Conservation (phyloP, 371 early-diverging fungal species). For the Umbelopsis sp. region DNA sequence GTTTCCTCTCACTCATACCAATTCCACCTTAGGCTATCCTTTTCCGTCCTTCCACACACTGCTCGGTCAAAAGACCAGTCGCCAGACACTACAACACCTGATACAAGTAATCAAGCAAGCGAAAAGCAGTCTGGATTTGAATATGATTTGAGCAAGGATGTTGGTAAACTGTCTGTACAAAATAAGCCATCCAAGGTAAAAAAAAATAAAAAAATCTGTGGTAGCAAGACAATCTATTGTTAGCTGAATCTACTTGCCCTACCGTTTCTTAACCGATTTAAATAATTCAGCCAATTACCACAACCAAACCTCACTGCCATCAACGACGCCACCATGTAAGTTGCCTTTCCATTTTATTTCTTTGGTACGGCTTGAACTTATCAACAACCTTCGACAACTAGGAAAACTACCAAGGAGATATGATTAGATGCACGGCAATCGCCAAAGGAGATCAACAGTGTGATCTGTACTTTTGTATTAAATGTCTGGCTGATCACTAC, state of each 20-base stretch:
- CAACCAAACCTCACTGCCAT: slow-evolving; percentile 5
- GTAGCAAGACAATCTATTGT: too few relatives aligned
- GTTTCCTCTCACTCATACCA: not conserved
- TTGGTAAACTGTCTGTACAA: not conserved
- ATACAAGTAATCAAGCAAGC: not conserved
- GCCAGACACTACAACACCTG: not conserved
- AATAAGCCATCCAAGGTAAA: not conserved
- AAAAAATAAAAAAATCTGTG: not conserved
- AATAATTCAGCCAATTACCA: too few relatives aligned
- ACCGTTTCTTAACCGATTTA: too few relatives aligned
- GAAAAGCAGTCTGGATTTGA: not conserved
- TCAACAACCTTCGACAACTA: not conserved
- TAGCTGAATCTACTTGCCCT: too few relatives aligned
- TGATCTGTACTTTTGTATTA: not conserved
- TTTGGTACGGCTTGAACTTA: too few relatives aligned
- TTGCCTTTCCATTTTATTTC: not conserved
- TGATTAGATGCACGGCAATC: slow-evolving; percentile 15
- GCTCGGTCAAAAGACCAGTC: slow-evolving; percentile 14
- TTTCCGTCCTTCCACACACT: slow-evolving; percentile 11
- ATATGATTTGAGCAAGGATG: slow-evolving; percentile 6
- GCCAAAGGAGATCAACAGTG: slow-evolving; percentile 7
- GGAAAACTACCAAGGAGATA: not conserved
- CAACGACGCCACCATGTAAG: slow-evolving; percentile 12
- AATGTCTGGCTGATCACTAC: slow-evolving; percentile 3
- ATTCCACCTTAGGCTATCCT: slow-evolving; percentile 7